phyloP scores from a whole-genome alignment of 1,284 basidiomycete genomes.

The Papiliotrema terrestris region DNA sequence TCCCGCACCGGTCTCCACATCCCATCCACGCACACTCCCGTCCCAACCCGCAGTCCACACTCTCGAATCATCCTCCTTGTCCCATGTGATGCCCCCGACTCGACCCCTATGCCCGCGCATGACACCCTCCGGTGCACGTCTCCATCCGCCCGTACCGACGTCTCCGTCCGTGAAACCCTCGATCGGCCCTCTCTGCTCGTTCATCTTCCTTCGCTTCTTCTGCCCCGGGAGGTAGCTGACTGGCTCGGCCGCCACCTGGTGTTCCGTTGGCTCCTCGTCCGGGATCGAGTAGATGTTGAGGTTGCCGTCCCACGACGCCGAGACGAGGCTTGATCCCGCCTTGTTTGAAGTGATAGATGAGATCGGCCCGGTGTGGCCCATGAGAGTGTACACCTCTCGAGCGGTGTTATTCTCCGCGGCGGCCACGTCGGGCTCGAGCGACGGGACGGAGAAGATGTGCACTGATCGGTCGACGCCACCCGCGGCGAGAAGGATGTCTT shows the following conservation, averaged over 20 bases:
- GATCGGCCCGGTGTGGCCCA: constrained; percentile 70
- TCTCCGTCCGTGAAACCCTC: constrained; percentile 43
- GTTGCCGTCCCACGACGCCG: constrained; percentile 72
- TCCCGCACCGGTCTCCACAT: constrained; percentile 48
- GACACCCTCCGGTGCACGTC: constrained; percentile 39
- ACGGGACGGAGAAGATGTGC: constrained; percentile 59
- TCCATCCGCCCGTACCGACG: constrained; percentile 43
- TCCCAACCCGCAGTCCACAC: constrained; percentile 51
- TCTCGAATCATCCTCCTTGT: constrained; percentile 27
- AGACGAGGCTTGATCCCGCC: constrained; percentile 62
- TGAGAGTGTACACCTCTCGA: constrained; percentile 54
- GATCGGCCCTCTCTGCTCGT: constrained; percentile 49
- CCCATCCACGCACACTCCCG: constrained; percentile 53
- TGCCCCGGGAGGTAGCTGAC: constrained; percentile 44
- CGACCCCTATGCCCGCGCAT: constrained; percentile 46
- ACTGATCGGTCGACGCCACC: constrained; percentile 79
- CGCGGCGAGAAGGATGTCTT: constrained; percentile 59
- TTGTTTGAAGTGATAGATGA: constrained; percentile 62
- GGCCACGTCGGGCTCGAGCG: constrained; percentile 38
- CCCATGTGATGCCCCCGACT: constrained; percentile 44
- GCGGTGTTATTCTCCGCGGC: constrained; percentile 53
- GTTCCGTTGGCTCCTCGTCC: constrained; percentile 32
- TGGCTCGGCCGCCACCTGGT: constrained; percentile 47
- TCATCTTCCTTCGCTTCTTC: constrained; percentile 61
- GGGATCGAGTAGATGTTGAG: constrained; percentile 64